Percentiles rank a stretch among this genome's conserved stretches.
phyloP scores from a whole-genome alignment of 176 grass and related monocot genomes.

The Areca catechu region DNA sequence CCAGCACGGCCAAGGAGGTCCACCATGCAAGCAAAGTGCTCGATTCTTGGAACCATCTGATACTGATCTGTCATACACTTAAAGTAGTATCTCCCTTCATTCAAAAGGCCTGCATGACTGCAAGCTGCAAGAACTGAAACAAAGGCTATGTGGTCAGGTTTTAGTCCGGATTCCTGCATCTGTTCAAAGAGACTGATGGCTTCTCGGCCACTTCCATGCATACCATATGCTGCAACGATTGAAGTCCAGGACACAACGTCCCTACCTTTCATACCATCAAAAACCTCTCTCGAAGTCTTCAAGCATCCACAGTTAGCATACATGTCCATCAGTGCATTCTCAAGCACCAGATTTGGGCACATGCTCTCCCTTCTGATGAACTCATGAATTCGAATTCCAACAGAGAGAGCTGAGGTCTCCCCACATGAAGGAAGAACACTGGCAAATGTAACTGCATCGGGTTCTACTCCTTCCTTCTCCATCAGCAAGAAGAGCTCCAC shows the following conservation, averaged over 20 bases:
- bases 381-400: conserved; percentile 54
- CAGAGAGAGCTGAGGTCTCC: conserved; percentile 40
- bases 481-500: conserved; percentile 49
- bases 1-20: conserved; percentile 61
- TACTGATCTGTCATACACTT: conserved; percentile 49
- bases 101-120: conserved; percentile 56
- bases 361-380: conserved; percentile 43
- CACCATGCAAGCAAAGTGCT: conserved; percentile 77
- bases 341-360: conserved; percentile 58
- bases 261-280: conserved; percentile 37
- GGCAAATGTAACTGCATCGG: conserved; percentile 41
- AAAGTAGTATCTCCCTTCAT: conserved; percentile 48
- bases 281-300: conserved; percentile 53
- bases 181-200: conserved; percentile 55
- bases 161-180: conserved; percentile 38
- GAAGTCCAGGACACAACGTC: conserved; percentile 76
- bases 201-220: conserved; percentile 46
- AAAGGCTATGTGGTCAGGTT: conserved; percentile 60
- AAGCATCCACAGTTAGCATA: conserved; percentile 67
- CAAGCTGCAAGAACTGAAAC: conserved; percentile 65
- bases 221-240: conserved; percentile 65
- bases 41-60: conserved; percentile 34
- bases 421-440: conserved; percentile 68
- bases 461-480: conserved; percentile 52
- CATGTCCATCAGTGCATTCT: conserved; percentile 77